phyloP scores from a whole-genome alignment of 208 protist genomes.

The Leishmania amazonensis region DNA sequence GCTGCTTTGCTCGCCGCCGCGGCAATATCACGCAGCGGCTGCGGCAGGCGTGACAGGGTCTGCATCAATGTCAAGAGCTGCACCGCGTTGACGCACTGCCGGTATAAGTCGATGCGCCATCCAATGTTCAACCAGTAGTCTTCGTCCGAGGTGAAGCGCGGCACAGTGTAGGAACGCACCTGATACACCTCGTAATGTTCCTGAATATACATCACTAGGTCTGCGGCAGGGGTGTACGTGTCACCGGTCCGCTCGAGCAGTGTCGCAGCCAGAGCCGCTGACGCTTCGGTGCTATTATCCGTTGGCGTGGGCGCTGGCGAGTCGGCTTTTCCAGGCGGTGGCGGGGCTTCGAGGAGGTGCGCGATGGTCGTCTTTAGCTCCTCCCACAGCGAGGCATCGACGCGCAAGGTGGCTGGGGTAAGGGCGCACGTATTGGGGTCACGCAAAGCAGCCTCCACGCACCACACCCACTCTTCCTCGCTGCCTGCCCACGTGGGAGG shows the following conservation, averaged over 20 bases:
- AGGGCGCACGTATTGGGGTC: slow-evolving; percentile 50
- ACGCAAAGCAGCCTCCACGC: slow-evolving; percentile 36
- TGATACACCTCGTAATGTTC: slow-evolving; percentile 21
- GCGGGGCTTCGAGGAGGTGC: not conserved
- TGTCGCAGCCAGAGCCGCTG: not conserved
- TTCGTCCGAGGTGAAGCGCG: slow-evolving; percentile 47
- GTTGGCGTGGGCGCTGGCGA: not conserved
- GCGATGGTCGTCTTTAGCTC: slow-evolving; percentile 12
- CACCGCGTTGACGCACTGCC: slow-evolving; percentile 28
- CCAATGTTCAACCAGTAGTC: slow-evolving; percentile 60
- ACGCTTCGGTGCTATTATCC: not conserved
- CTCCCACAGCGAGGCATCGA: slow-evolving; percentile 21
- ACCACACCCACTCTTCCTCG: slow-evolving; percentile 46
- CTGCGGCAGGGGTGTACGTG: slow-evolving; percentile 30
- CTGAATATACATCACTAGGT: slow-evolving; percentile 48
- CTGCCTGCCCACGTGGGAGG: slow-evolving; percentile 40
- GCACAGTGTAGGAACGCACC: slow-evolving; percentile 50
- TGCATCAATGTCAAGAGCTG: slow-evolving; percentile 33
- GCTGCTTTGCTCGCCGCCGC: slow-evolving; percentile 1
- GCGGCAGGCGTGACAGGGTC: slow-evolving; percentile 26
- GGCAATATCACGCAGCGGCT: slow-evolving; percentile 17
- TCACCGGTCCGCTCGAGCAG: not conserved
- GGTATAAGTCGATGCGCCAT: slow-evolving; percentile 50
- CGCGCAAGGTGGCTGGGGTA: slow-evolving; percentile 21
- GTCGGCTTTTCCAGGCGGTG: not conserved